Evolutionary conservation across 768 basidiomycete genomes (phyloP).

Genomic region (Boletus pseudopeckii): DNA sequence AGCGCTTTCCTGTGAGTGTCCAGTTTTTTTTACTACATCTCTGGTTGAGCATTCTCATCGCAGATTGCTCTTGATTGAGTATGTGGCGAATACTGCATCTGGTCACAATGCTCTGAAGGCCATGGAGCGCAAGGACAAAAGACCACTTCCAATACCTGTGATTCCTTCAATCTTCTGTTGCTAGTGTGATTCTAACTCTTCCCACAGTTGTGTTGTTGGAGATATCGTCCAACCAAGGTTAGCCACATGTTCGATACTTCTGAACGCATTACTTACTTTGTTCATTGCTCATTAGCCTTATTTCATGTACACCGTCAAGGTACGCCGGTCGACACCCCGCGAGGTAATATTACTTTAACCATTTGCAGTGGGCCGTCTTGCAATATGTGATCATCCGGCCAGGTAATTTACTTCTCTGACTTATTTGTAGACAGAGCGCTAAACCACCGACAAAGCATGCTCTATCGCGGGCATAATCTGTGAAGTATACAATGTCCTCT

Average conservation of each 20-base stretch:
- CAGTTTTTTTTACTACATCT: background rate
- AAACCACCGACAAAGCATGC: conserved; percentile 8
- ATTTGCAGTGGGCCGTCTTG: conserved; percentile 71
- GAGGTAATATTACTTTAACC: background rate
- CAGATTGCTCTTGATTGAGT: conserved; percentile 80
- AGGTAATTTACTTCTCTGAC: conserved; percentile 22
- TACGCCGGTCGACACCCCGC: conserved; percentile 23
- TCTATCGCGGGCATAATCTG: conserved; percentile 81
- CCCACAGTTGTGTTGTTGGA: conserved; percentile 71
- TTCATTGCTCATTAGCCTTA: conserved; percentile 49
- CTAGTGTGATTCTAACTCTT: background rate
- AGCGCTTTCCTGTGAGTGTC: conserved; percentile 78
- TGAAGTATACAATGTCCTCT: conserved; percentile 65
- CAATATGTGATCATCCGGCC: conserved; percentile 83
- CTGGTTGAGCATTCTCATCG: background rate
- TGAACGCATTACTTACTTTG: conserved; percentile 1
- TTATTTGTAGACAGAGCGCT: background rate
- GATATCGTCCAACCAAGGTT: conserved; percentile 79
- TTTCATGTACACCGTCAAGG: conserved; percentile 88
- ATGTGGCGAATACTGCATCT: conserved; percentile 66
- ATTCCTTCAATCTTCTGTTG: conserved; percentile 22
- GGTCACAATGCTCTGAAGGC: conserved; percentile 64
- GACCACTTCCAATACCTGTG: conserved; percentile 64
- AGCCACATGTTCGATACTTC: background rate
- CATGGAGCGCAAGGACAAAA: conserved; percentile 77